Evolutionary conservation across 495 filamentous ascomycete species (phyloP), one percentile per base, ranked within the genome.

Genomic region (Podospora comata): DNA sequence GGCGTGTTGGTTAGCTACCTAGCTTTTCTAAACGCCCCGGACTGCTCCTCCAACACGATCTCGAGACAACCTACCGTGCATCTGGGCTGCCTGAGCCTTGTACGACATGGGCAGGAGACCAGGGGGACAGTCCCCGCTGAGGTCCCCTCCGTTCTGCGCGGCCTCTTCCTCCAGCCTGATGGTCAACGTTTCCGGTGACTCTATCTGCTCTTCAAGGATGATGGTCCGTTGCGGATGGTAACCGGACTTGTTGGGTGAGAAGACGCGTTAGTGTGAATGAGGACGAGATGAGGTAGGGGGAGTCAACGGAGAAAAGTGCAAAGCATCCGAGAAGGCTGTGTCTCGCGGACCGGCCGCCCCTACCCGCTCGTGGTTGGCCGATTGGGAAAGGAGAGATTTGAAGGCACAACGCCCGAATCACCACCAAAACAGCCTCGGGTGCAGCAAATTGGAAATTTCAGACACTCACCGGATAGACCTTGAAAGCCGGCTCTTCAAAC

Each of bases 391-490:
- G 26, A 26, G 59, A 18, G 59, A 30, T 30, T 61, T 61, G 26
- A 26, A 34, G 59, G 30, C 20, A 61, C 48, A 57, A 57, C 26
- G 59, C 59, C 20, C 59, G 19, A 5, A 61, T 48, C 5, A 13
- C 39, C 5, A 23, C 16, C 5, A 2, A 61, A 26, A 3, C 23
- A 26, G 30, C 59, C 59, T 59, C 26, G 56, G 56, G 19, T 19
- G 28, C 18, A 18, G n/a, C n/a, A 48, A 48, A 23, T 23, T 27
- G 15, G n/a, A 59, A 64, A 9, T 30, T 59, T 28, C 18, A 20
- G n/a, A n/a, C 26, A 78, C 82, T 79, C 67, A 84, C 82, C 77
- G 84, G 82, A 69, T 79, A 84, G 71, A 84, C 76, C 78, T 83
- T 83, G 71, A 83, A 85, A 63, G 79, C 74, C 66, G 81, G 79